These are phyloP conservation scores for Phyllosticta ampelicida DNA, from an alignment of 2,329 filamentous ascomycete species.

Conservation along the genomic window DNA sequence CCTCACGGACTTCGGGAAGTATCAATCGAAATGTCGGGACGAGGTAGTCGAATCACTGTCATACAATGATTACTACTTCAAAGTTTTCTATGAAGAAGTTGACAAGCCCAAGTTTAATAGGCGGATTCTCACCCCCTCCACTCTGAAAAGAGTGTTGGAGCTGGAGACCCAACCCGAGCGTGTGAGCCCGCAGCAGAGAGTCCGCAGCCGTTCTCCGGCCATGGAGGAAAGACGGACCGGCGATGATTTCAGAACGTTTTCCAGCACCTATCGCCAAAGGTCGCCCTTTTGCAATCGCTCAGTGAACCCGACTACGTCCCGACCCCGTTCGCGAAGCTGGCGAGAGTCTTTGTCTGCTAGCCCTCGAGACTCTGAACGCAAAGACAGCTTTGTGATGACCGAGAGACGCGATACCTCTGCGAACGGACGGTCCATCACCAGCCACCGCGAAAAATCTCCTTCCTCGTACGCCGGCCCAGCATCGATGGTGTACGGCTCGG, in stretches of 20 bases:
- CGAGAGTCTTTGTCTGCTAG: not conserved
- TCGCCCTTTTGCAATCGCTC: not conserved
- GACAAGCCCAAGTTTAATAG: conserved; percentile 18
- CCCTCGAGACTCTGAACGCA: not conserved
- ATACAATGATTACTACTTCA: conserved; percentile 26
- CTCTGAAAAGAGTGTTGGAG: conserved; percentile 8
- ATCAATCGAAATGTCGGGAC: conserved; percentile 16
- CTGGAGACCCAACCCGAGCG: not conserved
- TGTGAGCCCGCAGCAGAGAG: not conserved
- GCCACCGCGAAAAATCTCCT: not conserved
- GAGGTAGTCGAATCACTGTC: conserved; percentile 17
- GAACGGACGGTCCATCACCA: not conserved
- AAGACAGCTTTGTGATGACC: not conserved
- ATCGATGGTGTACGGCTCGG: not conserved
- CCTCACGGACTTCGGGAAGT: conserved; percentile 22
- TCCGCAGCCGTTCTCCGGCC: not conserved
- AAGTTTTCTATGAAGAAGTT: conserved; percentile 26
- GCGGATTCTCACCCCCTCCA: conserved; percentile 15
- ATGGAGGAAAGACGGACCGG: not conserved
- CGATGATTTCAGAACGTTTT: not conserved
- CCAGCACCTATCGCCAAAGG: not conserved
- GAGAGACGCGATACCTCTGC: not conserved
- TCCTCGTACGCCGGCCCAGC: not conserved
- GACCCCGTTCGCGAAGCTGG: not conserved
- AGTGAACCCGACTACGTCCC: not conserved